Conservation (phyloP, 2,329 filamentous ascomycete species). For the Fusarium nodosum region DNA sequence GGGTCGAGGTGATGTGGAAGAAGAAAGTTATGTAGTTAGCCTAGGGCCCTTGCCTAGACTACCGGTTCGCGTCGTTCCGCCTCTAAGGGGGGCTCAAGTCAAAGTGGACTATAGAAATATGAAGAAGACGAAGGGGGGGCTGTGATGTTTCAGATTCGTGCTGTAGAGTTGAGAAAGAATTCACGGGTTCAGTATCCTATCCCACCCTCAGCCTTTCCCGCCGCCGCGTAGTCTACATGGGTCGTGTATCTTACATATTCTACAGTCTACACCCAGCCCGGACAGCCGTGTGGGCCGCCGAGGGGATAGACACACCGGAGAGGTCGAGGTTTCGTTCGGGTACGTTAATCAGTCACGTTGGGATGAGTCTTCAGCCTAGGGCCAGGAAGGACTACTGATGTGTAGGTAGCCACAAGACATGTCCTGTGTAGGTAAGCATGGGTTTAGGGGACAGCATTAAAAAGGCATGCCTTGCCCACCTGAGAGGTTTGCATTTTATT, state of each 20-base stretch:
- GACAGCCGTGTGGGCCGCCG: conserved; percentile 37
- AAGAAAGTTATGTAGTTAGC: not conserved
- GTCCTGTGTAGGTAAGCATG: conserved; percentile 32
- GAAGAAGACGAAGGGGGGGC: conserved; percentile 5
- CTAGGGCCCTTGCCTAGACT: conserved; percentile 12
- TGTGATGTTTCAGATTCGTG: conserved; percentile 35
- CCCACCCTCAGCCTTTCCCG: conserved; percentile 39
- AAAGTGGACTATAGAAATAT: conserved; percentile 12
- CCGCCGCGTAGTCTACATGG: not conserved
- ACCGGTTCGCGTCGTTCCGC: conserved; percentile 38
- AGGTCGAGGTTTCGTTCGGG: conserved; percentile 26
- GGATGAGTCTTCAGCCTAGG: conserved; percentile 34
- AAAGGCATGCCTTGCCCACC: conserved; percentile 30
- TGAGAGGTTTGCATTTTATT: not conserved
- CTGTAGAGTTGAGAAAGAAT: conserved; percentile 12
- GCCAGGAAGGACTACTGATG: conserved; percentile 24
- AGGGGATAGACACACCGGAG: conserved; percentile 26
- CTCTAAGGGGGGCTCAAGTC: not conserved
- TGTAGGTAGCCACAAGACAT: conserved; percentile 9
- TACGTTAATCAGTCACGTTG: conserved; percentile 40
- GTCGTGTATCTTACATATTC: conserved; percentile 4
- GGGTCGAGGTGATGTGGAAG: conserved; percentile 12
- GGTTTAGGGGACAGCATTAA: conserved; percentile 21
- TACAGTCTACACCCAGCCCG: conserved; percentile 26
- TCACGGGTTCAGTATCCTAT: conserved; percentile 23